Base-by-base conservation (phyloP, 495 filamentous ascomycete genomes). In the Aspergillus bridgeri region DNA sequence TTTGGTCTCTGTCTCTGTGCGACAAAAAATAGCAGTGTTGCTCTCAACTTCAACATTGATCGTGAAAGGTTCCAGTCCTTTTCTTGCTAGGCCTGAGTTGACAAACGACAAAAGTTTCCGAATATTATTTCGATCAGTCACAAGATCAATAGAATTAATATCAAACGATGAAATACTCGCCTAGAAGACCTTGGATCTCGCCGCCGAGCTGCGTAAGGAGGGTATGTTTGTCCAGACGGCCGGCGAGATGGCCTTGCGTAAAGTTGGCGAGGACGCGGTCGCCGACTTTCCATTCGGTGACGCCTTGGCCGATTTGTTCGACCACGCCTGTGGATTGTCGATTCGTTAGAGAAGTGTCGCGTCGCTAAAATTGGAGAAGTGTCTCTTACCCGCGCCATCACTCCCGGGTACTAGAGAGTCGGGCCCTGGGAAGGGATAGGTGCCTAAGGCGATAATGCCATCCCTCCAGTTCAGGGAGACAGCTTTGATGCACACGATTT, bases 381-480 rank as follows among this genome's bases (percentile, higher is more conserved):
- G n/a, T n/a, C n/a, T n/a, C 11, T n/a, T 57, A 57, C 55, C 48
- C 9, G 55, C 55, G 6, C 29, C 55, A n/a, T 57, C 54, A 48
- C 54, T 56, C 6, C 54, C 44, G 15, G 54, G 54, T 1, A 56
- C 43, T 4, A 48, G 17, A 7, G 43, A 21, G 19, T 47, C 43
- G 5, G 43, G 21, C 4, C 48, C 48, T 1, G 47, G 46, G 21
- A 42, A 51, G 6, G 55, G 46, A 27, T 73, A 52, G 18, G 56
- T 43, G 69, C 76, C 80, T 69, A 69, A 75, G 20, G 84, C 77
- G 54, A 90, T 87, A 60, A 84, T 77, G 51, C 88, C 72, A 61
- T 90, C 88, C 54, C 88, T 79, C 73, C 83, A 91, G 71, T 90
- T 90, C 45, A 91, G 73, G 0, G 88, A 88, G 3, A 80, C 83